Base-by-base conservation (phyloP, 2,329 filamentous ascomycete genomes). In the Chalaropsis thielavioides region DNA sequence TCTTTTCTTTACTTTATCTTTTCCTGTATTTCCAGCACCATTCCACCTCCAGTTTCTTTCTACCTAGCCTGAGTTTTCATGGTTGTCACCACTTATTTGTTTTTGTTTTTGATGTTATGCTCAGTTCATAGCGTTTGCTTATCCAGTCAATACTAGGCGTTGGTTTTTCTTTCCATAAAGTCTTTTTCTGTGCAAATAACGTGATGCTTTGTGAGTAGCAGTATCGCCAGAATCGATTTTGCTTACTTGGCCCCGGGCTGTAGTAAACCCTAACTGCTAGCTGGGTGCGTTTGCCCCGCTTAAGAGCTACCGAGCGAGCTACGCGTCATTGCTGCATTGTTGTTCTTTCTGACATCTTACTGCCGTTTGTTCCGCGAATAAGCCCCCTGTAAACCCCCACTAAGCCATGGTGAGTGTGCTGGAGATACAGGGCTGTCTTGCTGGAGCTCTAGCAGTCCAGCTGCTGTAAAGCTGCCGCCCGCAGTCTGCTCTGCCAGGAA, bases 41-140 rank as follows among this genome's bases (percentile, higher is more conserved):
- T 31, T 31, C 31, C 31, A 6, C 31, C 3, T 31, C 31, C 27
- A 38, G 49, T 66, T 15, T 56, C n/a, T 59, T 49, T 38, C 58
- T 62, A 59, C 19, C 27, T 64, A 51, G 46, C 46, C 22, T 51
- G 46, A 51, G 22, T 24, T 44, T 58, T 64, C 43, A 46, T 64
- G 64, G 51, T 64, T 66, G 27, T 66, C 31, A 65, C 63, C 63
- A 65, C 43, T 56, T 64, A 38, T 54, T 40, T 35, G 62, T 56
- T 61, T 63, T 40, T 63, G 17, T 43, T 49, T 15, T 13, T n/a
- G 22, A 43, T 61, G 22, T 49, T 65, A 65, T 51, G 58, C 61
- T 64, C 31, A 19, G 41, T 61, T 19, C 63, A 61, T 65, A 65
- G 58, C 43, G 54, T 58, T 58, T 58, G 27, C 10, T 22, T 58